These are phyloP conservation scores for Cicer bijugum DNA, from an alignment of 306 rosid species.

Conservation along the genomic window DNA sequence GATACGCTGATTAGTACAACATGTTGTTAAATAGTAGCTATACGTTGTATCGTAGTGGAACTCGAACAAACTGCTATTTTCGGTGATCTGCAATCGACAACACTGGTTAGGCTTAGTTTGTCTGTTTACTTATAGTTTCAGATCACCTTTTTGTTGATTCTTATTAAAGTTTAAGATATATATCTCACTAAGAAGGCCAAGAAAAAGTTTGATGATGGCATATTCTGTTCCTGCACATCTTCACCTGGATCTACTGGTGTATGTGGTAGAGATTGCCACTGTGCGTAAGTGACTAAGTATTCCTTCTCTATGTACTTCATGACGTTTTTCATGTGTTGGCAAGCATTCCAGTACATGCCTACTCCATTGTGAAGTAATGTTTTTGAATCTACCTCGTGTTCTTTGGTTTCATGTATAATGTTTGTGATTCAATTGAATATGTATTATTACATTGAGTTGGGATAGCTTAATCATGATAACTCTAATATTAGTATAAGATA, in stretches of 20 bases:
- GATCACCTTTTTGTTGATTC: constrained; percentile 47
- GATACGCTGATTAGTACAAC: too few relatives aligned
- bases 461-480: constrained; percentile 9
- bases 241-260: constrained; percentile 66
- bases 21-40: too few relatives aligned
- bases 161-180: constrained; percentile 71
- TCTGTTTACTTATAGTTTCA: constrained; percentile 31
- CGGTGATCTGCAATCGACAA: too few relatives aligned
- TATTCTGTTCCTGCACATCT: constrained; percentile 79
- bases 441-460: neutral
- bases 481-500: neutral
- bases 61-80: too few relatives aligned
- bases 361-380: constrained; percentile 1
- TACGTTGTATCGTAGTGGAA: too few relatives aligned
- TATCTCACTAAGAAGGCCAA: constrained; percentile 78
- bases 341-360: constrained; percentile 9
- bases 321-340: neutral
- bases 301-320: neutral
- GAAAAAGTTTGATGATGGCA: constrained; percentile 84
- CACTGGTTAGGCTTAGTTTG: neutral
- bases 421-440: constrained; percentile 12
- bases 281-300: constrained; percentile 95
- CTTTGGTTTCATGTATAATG: neutral
- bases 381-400: constrained; percentile 22
- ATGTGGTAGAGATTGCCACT: constrained; percentile 89